phyloP scores from a whole-genome alignment of 768 basidiomycete species.

The Asterophora lycoperdoides region DNA sequence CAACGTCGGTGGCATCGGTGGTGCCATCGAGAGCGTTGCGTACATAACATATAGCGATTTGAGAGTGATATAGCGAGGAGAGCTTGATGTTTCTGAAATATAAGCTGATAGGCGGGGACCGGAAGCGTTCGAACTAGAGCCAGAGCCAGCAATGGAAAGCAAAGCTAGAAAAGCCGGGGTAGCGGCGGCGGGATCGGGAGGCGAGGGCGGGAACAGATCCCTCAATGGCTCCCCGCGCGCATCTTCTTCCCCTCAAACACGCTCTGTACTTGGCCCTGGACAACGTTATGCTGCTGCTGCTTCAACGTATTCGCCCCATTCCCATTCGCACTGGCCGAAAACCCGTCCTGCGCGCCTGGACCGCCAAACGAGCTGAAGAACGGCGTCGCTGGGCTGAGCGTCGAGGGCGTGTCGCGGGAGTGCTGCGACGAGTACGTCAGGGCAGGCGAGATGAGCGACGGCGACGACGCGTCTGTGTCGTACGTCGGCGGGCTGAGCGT shows the following conservation, averaged over 20 bases:
- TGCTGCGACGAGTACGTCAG: constrained; percentile 59
- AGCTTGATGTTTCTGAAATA: too few relatives aligned
- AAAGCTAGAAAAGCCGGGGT: too few relatives aligned
- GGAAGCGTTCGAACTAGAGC: too few relatives aligned
- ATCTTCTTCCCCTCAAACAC: constrained; percentile 5
- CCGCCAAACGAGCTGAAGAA: constrained; percentile 64
- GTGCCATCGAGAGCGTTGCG: too few relatives aligned
- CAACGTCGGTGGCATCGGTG: too few relatives aligned
- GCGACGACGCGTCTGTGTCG: constrained; percentile 37
- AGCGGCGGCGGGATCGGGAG: too few relatives aligned
- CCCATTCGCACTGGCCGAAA: background rate
- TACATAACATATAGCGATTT: too few relatives aligned
- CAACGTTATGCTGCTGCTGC: background rate
- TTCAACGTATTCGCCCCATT: background rate
- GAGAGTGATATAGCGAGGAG: too few relatives aligned
- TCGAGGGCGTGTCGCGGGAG: constrained; percentile 51
- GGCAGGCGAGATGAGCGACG: constrained; percentile 60
- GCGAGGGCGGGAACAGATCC: too few relatives aligned
- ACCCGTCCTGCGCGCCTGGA: constrained; percentile 8
- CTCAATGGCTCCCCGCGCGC: constrained; percentile 10
- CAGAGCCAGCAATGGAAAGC: too few relatives aligned
- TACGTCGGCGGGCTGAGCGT: background rate
- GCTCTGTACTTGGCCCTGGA: background rate
- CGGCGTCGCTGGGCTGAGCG: constrained; percentile 67
- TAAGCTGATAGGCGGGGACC: too few relatives aligned